A percentile compares a stretch with the other conserved stretches of the same genome.
phyloP scores from a whole-genome alignment of 139 green algal species.

The Medakamo hakoo region DNA sequence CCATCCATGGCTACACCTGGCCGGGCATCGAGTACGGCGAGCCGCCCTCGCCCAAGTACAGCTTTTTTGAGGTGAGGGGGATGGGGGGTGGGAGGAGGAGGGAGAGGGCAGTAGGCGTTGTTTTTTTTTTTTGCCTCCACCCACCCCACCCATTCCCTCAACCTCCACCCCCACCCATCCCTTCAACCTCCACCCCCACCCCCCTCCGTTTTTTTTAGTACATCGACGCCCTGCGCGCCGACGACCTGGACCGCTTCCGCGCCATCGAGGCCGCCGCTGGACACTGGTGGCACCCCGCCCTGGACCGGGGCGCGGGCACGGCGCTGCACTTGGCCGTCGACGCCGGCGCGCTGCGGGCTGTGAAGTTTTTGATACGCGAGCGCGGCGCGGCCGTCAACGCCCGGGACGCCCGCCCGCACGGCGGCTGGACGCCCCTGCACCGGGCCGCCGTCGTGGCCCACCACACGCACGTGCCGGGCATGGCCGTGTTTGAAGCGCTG shows the following conservation, averaged over 20 bases:
- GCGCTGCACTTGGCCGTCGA: constrained; percentile 23
- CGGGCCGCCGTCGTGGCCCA: constrained; percentile 19
- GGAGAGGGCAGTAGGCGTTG: neutral
- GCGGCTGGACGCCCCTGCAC: constrained; percentile 23
- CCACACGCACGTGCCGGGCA: constrained; percentile 7
- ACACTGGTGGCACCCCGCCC: constrained; percentile 15
- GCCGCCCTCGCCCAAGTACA: constrained; percentile 16
- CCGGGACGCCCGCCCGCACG: neutral
- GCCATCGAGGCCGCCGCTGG: constrained; percentile 10
- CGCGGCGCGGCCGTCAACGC: constrained; percentile 17
- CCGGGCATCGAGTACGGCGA: constrained; percentile 29
- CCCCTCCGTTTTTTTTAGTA: too few species aligned
- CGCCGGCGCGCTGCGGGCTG: constrained; percentile 16
- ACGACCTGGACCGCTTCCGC: constrained; percentile 15
- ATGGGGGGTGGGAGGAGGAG: neutral
- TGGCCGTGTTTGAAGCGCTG: constrained; percentile 26
- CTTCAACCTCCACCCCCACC: neutral
- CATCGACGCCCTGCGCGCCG: constrained; percentile 17
- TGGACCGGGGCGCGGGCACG: constrained; percentile 21
- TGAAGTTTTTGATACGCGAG: constrained; percentile 18
- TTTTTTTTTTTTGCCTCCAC: neutral
- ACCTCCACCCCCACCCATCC: neutral
- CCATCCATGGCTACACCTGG: constrained; percentile 27
- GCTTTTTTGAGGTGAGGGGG: constrained; percentile 26
- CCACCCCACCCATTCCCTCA: too few species aligned